Conservation (phyloP, 345 rosid genomes). For the Trapa bicornis region DNA sequence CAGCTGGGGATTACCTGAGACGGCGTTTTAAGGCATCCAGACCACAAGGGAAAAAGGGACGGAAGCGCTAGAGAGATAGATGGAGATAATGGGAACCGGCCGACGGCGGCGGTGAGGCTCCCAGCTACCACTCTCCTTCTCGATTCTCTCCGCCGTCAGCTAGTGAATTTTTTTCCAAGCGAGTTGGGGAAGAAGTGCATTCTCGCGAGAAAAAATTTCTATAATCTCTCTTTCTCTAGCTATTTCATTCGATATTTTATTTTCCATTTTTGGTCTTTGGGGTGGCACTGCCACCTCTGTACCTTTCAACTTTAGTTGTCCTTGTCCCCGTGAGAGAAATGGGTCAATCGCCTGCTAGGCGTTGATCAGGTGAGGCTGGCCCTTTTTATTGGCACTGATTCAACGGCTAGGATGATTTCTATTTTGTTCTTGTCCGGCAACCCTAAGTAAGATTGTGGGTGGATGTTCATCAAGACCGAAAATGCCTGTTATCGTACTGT, state of each 20-base stretch:
- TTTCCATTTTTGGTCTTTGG: not conserved
- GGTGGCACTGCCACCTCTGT: not conserved
- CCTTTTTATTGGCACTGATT: not conserved
- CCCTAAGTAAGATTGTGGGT: no score
- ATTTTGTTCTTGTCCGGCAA: no score
- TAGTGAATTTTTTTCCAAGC: slow-evolving; percentile 19
- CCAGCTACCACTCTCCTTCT: not conserved
- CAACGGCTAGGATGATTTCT: not conserved
- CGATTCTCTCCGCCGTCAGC: slow-evolving; percentile 15
- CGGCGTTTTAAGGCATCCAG: not conserved
- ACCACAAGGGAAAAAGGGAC: not conserved
- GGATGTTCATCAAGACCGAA: no score
- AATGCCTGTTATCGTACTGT: not conserved
- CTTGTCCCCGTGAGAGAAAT: not conserved
- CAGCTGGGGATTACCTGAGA: not conserved
- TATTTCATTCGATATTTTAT: no score
- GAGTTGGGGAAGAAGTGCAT: slow-evolving; percentile 14
- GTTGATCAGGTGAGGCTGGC: not conserved
- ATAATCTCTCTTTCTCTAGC: not conserved
- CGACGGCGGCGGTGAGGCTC: not conserved
- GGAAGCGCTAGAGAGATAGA: not conserved
- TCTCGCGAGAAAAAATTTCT: not conserved
- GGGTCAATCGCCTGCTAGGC: not conserved
- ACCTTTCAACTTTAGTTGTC: not conserved
- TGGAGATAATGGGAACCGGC: not conserved